Evolutionary conservation across 257 asterid species (phyloP).

Genomic region (Gynochthodes officinalis): DNA sequence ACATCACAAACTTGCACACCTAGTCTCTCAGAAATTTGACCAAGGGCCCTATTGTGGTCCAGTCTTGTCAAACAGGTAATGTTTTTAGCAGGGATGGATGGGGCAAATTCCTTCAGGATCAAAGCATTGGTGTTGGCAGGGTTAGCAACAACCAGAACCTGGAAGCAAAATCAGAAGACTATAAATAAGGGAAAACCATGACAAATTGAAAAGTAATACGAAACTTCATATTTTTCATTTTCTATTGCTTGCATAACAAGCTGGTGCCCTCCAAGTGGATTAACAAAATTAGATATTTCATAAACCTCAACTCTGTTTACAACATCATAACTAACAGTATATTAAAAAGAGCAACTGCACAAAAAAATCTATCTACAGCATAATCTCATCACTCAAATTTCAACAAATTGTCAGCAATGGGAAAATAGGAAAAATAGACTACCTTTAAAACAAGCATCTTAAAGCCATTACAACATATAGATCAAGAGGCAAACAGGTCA

Average conservation of each 20-base stretch:
- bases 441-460: not conserved
- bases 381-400: not conserved
- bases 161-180: slow-evolving; percentile 15
- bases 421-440: not conserved
- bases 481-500: not conserved
- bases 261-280: not conserved
- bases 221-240: not conserved
- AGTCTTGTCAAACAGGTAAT: slow-evolving; percentile 83
- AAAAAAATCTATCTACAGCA: not conserved
- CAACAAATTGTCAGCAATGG: not conserved
- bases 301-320: not conserved
- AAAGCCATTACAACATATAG: not conserved
- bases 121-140: slow-evolving; percentile 96
- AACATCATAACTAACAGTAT: not conserved
- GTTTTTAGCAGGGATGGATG: slow-evolving; percentile 82
- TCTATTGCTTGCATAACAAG: not conserved
- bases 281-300: not conserved
- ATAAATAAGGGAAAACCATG: not conserved
- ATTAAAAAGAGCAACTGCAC: not conserved
- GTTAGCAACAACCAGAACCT: slow-evolving; percentile 97
- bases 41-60: slow-evolving; percentile 99
- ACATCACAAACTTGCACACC: slow-evolving; percentile 80
- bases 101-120: slow-evolving; percentile 87
- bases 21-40: slow-evolving; percentile 85
- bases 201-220: not conserved